Percentiles rank a stretch among this genome's conserved stretches.
phyloP scores from a whole-genome alignment of 1,284 basidiomycete genomes.

The Tilletia walkeri region DNA sequence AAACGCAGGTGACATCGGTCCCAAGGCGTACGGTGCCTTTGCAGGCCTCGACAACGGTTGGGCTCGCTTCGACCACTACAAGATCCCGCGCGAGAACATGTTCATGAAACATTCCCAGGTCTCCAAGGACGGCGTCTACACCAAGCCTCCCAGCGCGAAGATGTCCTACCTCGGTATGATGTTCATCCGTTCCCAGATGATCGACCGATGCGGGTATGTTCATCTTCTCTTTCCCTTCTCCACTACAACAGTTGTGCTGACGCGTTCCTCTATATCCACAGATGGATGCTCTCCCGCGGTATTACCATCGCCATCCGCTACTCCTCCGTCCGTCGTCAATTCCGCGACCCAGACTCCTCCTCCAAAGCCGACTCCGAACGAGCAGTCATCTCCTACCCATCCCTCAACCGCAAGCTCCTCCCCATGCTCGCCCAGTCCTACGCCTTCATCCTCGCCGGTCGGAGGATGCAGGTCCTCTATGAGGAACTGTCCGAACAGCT shows the following conservation, averaged over 20 bases:
- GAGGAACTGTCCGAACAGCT: constrained; percentile 42
- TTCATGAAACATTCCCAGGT: constrained; percentile 72
- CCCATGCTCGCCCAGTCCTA: constrained; percentile 70
- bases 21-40: constrained; percentile 63
- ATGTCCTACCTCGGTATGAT: constrained; percentile 70
- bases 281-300: constrained; percentile 66
- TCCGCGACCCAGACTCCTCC: constrained; percentile 39
- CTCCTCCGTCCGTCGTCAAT: constrained; percentile 70
- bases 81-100: constrained; percentile 74
- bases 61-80: constrained; percentile 66
- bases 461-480: constrained; percentile 61
- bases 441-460: constrained; percentile 69
- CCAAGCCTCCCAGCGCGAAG: constrained; percentile 70
- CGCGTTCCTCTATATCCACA: constrained; percentile 37
- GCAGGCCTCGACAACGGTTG: constrained; percentile 70
- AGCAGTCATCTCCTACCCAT: constrained; percentile 70
- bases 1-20: constrained; percentile 70
- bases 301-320: constrained; percentile 74
- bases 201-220: constrained; percentile 56
- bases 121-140: constrained; percentile 68
- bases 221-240: background rate
- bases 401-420: constrained; percentile 69
- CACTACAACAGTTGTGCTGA: background rate
- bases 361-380: constrained; percentile 62
- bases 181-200: constrained; percentile 61